Evolutionary conservation across 1,139 yeast genomes (phyloP), one percentile per base, ranked within the genome.

Genomic region (Kluyveromyces sp.): DNA sequence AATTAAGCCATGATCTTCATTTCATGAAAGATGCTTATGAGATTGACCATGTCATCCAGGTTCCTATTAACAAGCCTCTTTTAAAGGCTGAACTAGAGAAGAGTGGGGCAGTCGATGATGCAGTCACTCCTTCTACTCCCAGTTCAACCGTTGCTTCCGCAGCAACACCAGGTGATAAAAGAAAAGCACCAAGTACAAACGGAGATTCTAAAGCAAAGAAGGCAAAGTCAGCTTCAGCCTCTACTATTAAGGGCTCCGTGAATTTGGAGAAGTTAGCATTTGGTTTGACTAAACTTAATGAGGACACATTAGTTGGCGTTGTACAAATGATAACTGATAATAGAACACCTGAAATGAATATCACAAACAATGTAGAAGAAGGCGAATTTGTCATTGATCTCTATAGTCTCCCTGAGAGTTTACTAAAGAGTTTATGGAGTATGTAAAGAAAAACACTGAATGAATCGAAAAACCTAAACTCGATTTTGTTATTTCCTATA

Each of bases 321-420:
- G 97, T 92, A 46, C 97, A 92, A 68, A 90, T 92, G 97, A 95
- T 92, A 35, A 89, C 96, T 46, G 97, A 92, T 66, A 92, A 92
- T 69, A 81, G 88, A 66, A 89, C 97, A 21, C 82, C 87, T 42
- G 97, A 92, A 49, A 92, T 92, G 96, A 89, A 86, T 67, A 86
- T 92, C 60, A 89, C 90, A 65, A 92, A 92, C 67, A 96, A 92
- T 63, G 90, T 87, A 45, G 97, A 90, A 53, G 94, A 88, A 60
- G 98, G 98, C 43, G 98, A 92, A 70, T 92, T 92, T 66, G 90
- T 95, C 50, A 88, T 92, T 86, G 98, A 92, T 68, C 75, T 92
- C 59, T 90, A 81, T 66, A 90, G 97, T 39, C 74, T 92, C 57
- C 98, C 98, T 25, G 97, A 90, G 64, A 81, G 88, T 38, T 74